Evolutionary conservation across 192 early-diverging fungal genomes (phyloP).

Genomic region (Podila clonocystis): DNA sequence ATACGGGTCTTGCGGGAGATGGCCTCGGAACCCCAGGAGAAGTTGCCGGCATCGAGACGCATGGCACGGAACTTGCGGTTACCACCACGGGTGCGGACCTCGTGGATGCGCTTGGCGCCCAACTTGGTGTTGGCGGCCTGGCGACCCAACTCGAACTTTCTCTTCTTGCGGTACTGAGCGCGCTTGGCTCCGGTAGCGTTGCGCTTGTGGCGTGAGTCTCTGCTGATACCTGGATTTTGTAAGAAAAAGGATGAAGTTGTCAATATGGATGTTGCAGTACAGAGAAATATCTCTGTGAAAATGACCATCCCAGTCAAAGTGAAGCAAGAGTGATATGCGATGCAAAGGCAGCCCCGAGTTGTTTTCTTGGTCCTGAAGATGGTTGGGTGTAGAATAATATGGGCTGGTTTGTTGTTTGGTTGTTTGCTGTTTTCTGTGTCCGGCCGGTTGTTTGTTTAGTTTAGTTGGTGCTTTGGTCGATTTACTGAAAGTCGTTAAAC

Average conservation of each 20-base stretch:
- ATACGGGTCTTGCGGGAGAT: constrained; percentile 97
- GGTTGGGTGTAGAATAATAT: too few relatives aligned
- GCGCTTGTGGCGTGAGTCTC: constrained; percentile 99
- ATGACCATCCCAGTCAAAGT: too few relatives aligned
- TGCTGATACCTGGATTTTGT: constrained; percentile 87
- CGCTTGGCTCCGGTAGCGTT: constrained; percentile 98
- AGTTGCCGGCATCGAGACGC: constrained; percentile 96
- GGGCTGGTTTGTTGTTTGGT: too few relatives aligned
- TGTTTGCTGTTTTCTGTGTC: too few relatives aligned
- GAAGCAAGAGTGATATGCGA: neutral
- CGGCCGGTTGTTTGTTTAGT: too few relatives aligned
- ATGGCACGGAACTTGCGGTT: constrained; percentile 99
- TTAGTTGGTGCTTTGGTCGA: too few relatives aligned
- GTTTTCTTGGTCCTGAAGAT: too few relatives aligned
- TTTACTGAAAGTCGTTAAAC: too few relatives aligned
- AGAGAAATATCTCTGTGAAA: too few relatives aligned
- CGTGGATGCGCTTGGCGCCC: constrained; percentile 95
- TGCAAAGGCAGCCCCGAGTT: neutral
- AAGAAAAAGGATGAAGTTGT: neutral
- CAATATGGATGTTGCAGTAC: neutral
- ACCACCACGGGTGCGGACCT: constrained; percentile 97
- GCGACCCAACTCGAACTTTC: constrained; percentile 99
- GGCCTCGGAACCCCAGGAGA: constrained; percentile 97
- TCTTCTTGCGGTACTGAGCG: constrained; percentile 99
- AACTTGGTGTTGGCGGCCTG: constrained; percentile 97